These are phyloP conservation scores for Cystobasidiopsis lactophilus DNA, from an alignment of 768 basidiomycete species.

Conservation along the genomic window DNA sequence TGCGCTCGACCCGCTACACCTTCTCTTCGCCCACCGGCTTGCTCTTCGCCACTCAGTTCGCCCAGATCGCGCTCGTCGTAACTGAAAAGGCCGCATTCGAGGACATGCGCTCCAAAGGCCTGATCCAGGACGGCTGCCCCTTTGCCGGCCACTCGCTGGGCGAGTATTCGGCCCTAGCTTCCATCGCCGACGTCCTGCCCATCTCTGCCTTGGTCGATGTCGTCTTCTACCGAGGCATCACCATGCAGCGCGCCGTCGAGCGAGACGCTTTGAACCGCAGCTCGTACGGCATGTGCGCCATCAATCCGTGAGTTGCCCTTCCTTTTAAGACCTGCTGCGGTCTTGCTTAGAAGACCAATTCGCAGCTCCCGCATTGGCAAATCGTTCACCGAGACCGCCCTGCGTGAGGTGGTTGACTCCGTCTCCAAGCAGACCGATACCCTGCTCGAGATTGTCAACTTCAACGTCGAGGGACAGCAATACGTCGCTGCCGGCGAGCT, in stretches of 20 bases:
- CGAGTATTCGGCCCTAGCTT: conserved; percentile 93
- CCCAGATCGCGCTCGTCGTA: conserved; percentile 92
- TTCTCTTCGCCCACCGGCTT: conserved; percentile 90
- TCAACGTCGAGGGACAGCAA: conserved; percentile 82
- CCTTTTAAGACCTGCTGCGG: no score
- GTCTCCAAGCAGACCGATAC: conserved; percentile 54
- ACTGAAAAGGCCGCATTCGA: conserved; percentile 97
- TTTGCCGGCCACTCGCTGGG: conserved; percentile 97
- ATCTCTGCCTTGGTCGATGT: conserved; percentile 90
- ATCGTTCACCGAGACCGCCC: conserved; percentile 78
- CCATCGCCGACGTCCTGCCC: conserved; percentile 86
- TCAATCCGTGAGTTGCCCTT: no score
- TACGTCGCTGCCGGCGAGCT: conserved; percentile 98
- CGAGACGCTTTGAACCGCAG: conserved; percentile 80
- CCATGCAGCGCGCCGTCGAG: conserved; percentile 98
- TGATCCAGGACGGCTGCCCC: conserved; percentile 72
- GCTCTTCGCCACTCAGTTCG: conserved; percentile 93
- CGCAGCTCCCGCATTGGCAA: conserved; percentile 75
- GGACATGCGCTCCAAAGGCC: conserved; percentile 89
- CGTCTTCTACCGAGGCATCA: conserved; percentile 98
- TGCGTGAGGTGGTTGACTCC: conserved; percentile 89
- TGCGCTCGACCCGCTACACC: conserved; percentile 88
- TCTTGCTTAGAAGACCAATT: no score
- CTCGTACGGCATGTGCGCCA: conserved; percentile 98
- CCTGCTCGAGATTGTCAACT: conserved; percentile 95